phyloP scores from a whole-genome alignment of 2,329 filamentous ascomycete species.

The Colletotrichum gloeosporioides region DNA sequence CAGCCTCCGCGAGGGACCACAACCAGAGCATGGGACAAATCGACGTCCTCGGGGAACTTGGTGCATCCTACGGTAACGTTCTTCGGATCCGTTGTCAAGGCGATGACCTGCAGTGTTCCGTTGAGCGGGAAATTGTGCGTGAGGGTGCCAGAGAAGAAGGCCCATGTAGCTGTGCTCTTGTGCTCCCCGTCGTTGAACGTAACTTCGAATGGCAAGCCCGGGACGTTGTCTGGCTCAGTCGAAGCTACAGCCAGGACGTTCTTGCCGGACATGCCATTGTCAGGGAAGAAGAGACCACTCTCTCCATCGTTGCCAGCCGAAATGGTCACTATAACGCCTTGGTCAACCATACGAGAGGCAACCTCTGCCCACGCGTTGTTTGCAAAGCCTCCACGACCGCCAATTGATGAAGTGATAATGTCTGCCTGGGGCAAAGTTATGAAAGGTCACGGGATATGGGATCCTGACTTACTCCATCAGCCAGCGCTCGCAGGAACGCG shows the following conservation, averaged over 20 bases:
- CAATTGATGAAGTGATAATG: slow-evolving; percentile 38
- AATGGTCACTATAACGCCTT: slow-evolving; percentile 43
- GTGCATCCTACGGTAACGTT: slow-evolving; percentile 41
- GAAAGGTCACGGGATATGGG: accelerated
- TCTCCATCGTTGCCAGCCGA: slow-evolving; percentile 47
- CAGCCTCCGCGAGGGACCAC: slow-evolving; percentile 32
- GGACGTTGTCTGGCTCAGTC: slow-evolving; percentile 29
- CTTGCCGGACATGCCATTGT: slow-evolving; percentile 42
- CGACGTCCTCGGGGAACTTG: slow-evolving; percentile 38
- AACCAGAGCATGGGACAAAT: slow-evolving; percentile 45
- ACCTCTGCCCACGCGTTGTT: slow-evolving; percentile 35
- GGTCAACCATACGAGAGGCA: slow-evolving; percentile 44
- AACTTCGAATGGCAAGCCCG: slow-evolving; percentile 16
- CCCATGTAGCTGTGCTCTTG: background rate
- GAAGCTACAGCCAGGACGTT: slow-evolving; percentile 49
- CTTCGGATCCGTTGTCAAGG: slow-evolving; percentile 26
- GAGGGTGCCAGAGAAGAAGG: slow-evolving; percentile 2
- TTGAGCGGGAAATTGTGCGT: background rate
- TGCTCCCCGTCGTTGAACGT: background rate
- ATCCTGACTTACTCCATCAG: slow-evolving; percentile 26
- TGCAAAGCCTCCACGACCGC: slow-evolving; percentile 31
- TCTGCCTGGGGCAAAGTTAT: slow-evolving; percentile 24
- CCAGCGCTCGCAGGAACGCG: slow-evolving; percentile 32
- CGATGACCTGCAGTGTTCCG: slow-evolving; percentile 27
- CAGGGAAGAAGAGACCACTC: slow-evolving; percentile 43